Evolutionary conservation across 2,329 filamentous ascomycete species (phyloP), one percentile per base, ranked within the genome.

Genomic region (Incumbomyces delicatus): DNA sequence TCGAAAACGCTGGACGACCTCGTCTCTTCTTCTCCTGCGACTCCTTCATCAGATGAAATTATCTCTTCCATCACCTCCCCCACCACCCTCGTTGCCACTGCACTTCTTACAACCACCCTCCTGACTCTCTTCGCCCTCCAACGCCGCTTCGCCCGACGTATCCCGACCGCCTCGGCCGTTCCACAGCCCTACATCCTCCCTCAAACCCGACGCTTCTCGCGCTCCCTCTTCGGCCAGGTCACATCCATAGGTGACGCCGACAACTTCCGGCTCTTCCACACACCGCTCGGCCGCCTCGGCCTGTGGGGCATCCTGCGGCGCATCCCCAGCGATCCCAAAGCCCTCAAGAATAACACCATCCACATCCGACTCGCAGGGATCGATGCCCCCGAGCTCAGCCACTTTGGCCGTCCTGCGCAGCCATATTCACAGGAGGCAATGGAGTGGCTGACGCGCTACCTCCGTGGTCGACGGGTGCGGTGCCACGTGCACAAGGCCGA

Each of bases 201-300:
- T 13, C 31, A 33, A 22, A 16, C 33, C 11, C 49, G 54, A 13
- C 79, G 85, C 38, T 45, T 45, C 42, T 80, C 73, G 50, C 76
- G 85, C 57, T 89, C 79, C 56, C 61, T 98, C 35, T 84, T 90
- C 57, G 92, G 92, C 12, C 77, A 77, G 51, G 92, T 96, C 35
- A 95, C 90, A 11, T 88, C 85, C 57, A 92, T 98, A 18, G 92
- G 94, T 35, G 92, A 98, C 73, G 94, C 88, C 3, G 92, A 98
- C 66, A 90, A 90, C 62, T 95, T 98, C 64, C 84, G 92, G 57
- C 65, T 98, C 40, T 98, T 84, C 63, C 92, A 98, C 64, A 96
- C 88, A 0, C 92, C 92, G 0, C 90, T 90, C n/a, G 92, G 92
- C 10, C 76, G 81, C 54, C 65, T 89, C 43, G 76, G 83, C 10